These are phyloP conservation scores for Lecanoromycetidae sp. DNA, from an alignment of 2,329 filamentous ascomycete genomes.

Conservation along the genomic window DNA sequence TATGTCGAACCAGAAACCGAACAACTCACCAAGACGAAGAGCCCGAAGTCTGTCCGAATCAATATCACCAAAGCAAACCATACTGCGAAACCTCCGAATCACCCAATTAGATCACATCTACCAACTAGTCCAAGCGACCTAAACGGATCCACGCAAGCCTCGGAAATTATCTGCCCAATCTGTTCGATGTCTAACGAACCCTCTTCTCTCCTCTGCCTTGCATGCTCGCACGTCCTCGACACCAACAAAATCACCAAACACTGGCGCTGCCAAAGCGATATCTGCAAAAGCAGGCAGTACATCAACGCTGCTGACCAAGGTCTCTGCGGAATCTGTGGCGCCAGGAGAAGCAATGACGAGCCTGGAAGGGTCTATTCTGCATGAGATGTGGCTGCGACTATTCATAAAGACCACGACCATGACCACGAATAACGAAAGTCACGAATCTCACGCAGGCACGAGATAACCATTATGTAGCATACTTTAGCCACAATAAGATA, in stretches of 20 bases:
- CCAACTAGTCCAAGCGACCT: too few species aligned
- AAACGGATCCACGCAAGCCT: not conserved
- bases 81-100: not conserved
- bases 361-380: not conserved
- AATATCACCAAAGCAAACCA: not conserved
- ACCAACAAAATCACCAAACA: constrained; percentile 39
- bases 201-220: constrained; percentile 46
- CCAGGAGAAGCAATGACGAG: constrained; percentile 1
- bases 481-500: too few species aligned
- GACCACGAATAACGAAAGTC: not conserved
- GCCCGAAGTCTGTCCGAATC: not conserved
- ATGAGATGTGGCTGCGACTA: not conserved
- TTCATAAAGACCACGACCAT: not conserved
- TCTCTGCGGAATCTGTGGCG: constrained; percentile 57
- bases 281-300: constrained; percentile 48
- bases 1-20: constrained; percentile 8
- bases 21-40: constrained; percentile 9
- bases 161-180: constrained; percentile 38
- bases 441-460: too few species aligned
- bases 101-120: too few species aligned
- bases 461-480: too few species aligned
- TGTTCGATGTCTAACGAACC: constrained; percentile 56
- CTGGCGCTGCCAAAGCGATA: constrained; percentile 51
- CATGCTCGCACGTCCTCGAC: constrained; percentile 60
- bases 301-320: constrained; percentile 58